phyloP scores from a whole-genome alignment of 2,329 filamentous ascomycete genomes.

The Myriosclerotinia curreyana region DNA sequence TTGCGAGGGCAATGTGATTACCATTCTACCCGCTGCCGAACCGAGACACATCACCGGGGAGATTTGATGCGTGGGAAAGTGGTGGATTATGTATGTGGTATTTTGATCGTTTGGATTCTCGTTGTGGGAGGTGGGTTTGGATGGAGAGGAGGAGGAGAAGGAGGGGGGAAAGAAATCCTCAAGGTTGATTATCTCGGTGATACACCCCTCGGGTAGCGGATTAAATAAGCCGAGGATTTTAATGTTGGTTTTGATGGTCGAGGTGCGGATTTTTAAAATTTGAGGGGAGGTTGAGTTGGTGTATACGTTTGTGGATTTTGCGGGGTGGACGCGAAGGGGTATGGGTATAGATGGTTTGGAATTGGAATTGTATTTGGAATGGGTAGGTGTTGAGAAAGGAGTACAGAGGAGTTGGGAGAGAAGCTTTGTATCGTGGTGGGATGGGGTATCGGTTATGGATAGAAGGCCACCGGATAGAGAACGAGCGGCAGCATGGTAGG shows the following conservation, averaged over 20 bases:
- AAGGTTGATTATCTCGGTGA: not conserved
- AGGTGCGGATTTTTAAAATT: conserved; percentile 21
- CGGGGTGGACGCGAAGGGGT: conserved; percentile 17
- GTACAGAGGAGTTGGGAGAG: conserved; percentile 3
- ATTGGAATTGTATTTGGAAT: not conserved
- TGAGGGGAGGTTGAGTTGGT: conserved; percentile 15
- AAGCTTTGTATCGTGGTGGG: conserved; percentile 16
- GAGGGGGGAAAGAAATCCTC: not conserved
- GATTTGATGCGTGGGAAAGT: too few species aligned
- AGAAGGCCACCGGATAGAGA: conserved; percentile 25
- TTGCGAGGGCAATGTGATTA: not conserved
- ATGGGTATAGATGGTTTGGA: not conserved
- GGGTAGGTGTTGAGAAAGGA: not conserved
- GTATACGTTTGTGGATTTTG: conserved; percentile 23
- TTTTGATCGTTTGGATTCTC: not conserved
- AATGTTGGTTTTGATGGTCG: conserved; percentile 13
- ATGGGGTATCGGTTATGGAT: conserved; percentile 26
- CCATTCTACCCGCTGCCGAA: not conserved
- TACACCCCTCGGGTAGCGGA: not conserved
- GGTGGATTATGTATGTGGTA: not conserved
- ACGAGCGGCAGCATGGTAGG: conserved; percentile 24
- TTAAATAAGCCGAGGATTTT: conserved; percentile 23
- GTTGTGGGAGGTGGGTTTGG: not conserved
- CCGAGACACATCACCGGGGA: too few species aligned
- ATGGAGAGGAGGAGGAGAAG: not conserved